Base-by-base conservation (phyloP, 805 yeast genomes). In the Saturnispora diversa region DNA sequence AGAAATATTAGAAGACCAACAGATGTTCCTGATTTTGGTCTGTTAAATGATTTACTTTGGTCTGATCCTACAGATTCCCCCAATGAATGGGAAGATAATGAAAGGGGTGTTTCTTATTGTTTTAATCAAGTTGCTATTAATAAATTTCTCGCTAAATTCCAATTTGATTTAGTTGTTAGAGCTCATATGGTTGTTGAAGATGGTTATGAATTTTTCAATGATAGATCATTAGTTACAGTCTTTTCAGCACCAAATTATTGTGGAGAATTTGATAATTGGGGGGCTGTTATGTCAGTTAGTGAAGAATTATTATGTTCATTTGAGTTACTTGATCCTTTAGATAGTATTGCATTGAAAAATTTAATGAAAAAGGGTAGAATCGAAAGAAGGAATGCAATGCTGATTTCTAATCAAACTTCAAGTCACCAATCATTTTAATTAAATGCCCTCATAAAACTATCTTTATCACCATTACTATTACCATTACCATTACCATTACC, bases 221-320 rank as follows among this genome's bases (percentile, higher is more conserved):
- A 80, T 54, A 63, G 83, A 25, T 74, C 80, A 8, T 64, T 80
- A 48, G 86, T 80, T 19, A 80, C 87, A 0, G 85, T 80, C 17
- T 80, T 80, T 54, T 70, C 78, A 39, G 87, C 87, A 2, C 87
- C 86, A 9, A 80, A 80, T 57, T 80, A 80, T 56, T 80, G 86
- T 53, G 86, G 87, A n/a, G 87, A 80, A 59, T 80, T 80, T 54
- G 85, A 87, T 58, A 86, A 86, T 54, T 86, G 95, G 95, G 96
- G 95, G 19, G 98, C 98, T 2, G 97, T 90, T 5, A 90, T 90
- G 97, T 80, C 94, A 51, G 97, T 90, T 12, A 76, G 85, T 47
- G 96, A 90, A 48, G 97, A 90, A 52, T 69, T 90, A 49, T 66
- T 92, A 43, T 90, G 98, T 62, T 81, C 92, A 46, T 90, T 90